Base-by-base conservation (phyloP, 2,329 filamentous ascomycete species). In the Davidsoniella virescens region DNA sequence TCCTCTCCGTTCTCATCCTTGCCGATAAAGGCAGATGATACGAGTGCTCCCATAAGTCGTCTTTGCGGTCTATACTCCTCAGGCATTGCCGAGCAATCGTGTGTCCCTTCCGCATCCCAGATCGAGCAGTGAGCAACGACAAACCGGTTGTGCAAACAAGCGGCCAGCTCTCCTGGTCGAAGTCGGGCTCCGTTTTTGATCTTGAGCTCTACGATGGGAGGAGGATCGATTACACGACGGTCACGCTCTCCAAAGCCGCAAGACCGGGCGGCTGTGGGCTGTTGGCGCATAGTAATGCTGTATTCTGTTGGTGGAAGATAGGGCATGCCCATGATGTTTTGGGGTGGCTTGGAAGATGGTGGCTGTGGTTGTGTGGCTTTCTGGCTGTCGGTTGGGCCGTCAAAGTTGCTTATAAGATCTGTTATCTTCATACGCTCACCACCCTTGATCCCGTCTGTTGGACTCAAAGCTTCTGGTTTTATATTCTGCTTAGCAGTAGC, bases 161-260 rank as follows among this genome's bases (percentile, higher is more conserved):
- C 59, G 37, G 59, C 62, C 14, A 70, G 64, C 55, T 85, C 78
- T 43, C 39, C 47, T 3, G 47, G 77, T 73, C 39, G 68, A 64
- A 9, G 75, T 69, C 23, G 72, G 60, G 17, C 61, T 67, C 1
- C 74, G 69, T 54, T 81, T 74, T 47, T 77, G 51, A 87, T 75
- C 25, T 70, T 68, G 44, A 90, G 73, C 60, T 90, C 79, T 18
- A 92, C 75, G 59, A 92, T 90, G 12, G 85, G 85, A 2, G 85
- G 85, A 39, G 85, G 85, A 59, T 92, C 85, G 55, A 92, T 84
- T 14, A 87, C 84, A 54, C 85, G 75, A 38, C 85, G 76, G 60
- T 92, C 85, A 55, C 84, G 73, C 63, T 90, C 85, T 54, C 85
- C 85, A 61, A 87, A 90, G 1, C 85, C 85, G 59, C 85, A 92